phyloP scores from a whole-genome alignment of 805 yeast species.

The Cyberlindnera petersonii region DNA sequence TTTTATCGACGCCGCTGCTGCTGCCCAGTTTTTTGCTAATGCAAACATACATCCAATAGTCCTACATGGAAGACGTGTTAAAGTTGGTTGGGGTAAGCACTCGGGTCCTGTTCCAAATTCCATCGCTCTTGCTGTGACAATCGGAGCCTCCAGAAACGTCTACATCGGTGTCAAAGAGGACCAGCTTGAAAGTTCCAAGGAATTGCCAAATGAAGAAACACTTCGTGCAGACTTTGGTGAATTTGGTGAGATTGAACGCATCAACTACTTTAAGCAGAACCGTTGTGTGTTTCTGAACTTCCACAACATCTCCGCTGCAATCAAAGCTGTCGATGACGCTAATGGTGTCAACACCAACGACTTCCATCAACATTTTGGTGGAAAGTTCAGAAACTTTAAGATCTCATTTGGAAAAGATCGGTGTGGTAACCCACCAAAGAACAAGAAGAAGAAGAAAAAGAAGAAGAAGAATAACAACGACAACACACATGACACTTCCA shows the following conservation, averaged over 20 bases:
- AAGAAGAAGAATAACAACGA: constrained; percentile 14
- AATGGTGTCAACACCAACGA: constrained; percentile 34
- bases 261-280: constrained; percentile 63
- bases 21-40: constrained; percentile 61
- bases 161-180: constrained; percentile 58
- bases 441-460: constrained; percentile 35
- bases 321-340: constrained; percentile 58
- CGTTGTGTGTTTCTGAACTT: constrained; percentile 77
- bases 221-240: constrained; percentile 55
- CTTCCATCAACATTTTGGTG: constrained; percentile 38
- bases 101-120: constrained; percentile 58
- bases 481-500: too few relatives aligned
- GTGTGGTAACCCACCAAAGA: constrained; percentile 71
- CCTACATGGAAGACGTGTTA: constrained; percentile 57
- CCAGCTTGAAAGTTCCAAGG: constrained; percentile 29
- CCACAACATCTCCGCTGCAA: constrained; percentile 58
- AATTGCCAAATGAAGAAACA: constrained; percentile 43
- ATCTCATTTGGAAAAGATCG: constrained; percentile 75
- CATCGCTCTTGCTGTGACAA: constrained; percentile 58
- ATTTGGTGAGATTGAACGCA: constrained; percentile 74
- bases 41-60: constrained; percentile 55
- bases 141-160: constrained; percentile 74
- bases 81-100: constrained; percentile 68
- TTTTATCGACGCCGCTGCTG: constrained; percentile 59
- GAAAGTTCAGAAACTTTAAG: constrained; percentile 49